A percentile compares a stretch with the other conserved stretches of the same genome.
These are phyloP conservation scores for Ogataea pini DNA, from an alignment of 805 yeast species.

Conservation along the genomic window DNA sequence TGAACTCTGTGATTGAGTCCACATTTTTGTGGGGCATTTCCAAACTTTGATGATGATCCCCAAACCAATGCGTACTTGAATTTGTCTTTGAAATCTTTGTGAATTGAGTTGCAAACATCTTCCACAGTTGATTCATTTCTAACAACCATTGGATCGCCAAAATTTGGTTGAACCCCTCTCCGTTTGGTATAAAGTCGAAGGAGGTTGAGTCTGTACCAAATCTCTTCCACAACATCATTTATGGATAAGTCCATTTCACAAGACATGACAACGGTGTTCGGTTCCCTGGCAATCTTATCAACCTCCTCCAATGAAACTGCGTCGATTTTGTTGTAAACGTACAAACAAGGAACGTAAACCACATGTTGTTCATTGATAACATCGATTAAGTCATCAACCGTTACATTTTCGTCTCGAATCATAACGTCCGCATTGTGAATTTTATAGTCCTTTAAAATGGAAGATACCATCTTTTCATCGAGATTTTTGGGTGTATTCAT, in stretches of 20 bases:
- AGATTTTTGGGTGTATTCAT: constrained; percentile 79
- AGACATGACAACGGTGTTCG: constrained; percentile 91
- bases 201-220: constrained; percentile 85
- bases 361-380: constrained; percentile 85
- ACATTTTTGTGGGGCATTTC: constrained; percentile 93
- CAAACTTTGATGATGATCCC: constrained; percentile 86
- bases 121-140: constrained; percentile 76
- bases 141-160: constrained; percentile 89
- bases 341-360: constrained; percentile 85
- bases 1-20: constrained; percentile 80
- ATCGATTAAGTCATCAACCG: constrained; percentile 92
- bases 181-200: constrained; percentile 85
- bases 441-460: constrained; percentile 80
- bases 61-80: constrained; percentile 95
- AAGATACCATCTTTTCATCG: constrained; percentile 76
- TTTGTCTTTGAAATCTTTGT: constrained; percentile 86
- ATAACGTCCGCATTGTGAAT: constrained; percentile 93
- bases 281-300: constrained; percentile 87
- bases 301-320: constrained; percentile 94
- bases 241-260: constrained; percentile 87
- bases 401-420: constrained; percentile 82
- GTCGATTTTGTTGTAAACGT: constrained; percentile 93
- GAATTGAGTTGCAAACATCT: constrained; percentile 88
- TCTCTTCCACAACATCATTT: constrained; percentile 85
- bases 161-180: constrained; percentile 79